Base-by-base conservation (phyloP, 139 green algal genomes). In the Chlamydomonas eustigma region DNA sequence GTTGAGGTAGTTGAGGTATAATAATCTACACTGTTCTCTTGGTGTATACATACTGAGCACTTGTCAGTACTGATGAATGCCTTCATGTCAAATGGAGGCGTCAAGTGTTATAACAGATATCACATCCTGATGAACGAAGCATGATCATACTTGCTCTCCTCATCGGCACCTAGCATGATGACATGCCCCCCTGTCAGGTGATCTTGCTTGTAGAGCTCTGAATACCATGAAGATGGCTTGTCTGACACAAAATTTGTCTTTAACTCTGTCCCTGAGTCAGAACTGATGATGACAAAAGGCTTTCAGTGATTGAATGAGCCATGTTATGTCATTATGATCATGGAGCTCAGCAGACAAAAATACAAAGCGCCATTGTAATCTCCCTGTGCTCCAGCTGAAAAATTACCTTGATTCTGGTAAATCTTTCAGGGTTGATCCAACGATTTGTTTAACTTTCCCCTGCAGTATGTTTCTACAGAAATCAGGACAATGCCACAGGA, bases 371-470 rank as follows among this genome's bases (percentile, higher is more conserved):
- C n/a, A n/a, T n/a, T n/a, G n/a, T n/a, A n/a, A n/a, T n/a, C 31
- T 64, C 50, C 2, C 39, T 66, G 38, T 39, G 63, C 63, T 18
- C 8, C 18, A 12, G 63, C 18, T 25, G 18, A 18, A 37, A 35
- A 28, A 25, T 35, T 6, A 70, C 63, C 18, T 70, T 5, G 75
- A 71, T 1, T 86, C 74, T 4, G 88, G 79, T 25, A 96, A 69
- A 81, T 98, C 95, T 18, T 83, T 81, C 1, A 99, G 81, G 1
- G 91, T 98, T 0, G 91, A 97, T 0, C 96, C 96, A 0, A 99
- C 96, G 76, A 99, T 99, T 66, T 99, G 96, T 85, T 99, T 99
- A 5, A 99, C 96, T 66, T 97, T 94, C 24, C 96, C 95, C 91
- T 97, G 58, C 58, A 63, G 50, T 24, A 63, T 63, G 58, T 32